These are phyloP conservation scores for Remersonia thermophila DNA, from an alignment of 2,329 filamentous ascomycete species.

Conservation along the genomic window DNA sequence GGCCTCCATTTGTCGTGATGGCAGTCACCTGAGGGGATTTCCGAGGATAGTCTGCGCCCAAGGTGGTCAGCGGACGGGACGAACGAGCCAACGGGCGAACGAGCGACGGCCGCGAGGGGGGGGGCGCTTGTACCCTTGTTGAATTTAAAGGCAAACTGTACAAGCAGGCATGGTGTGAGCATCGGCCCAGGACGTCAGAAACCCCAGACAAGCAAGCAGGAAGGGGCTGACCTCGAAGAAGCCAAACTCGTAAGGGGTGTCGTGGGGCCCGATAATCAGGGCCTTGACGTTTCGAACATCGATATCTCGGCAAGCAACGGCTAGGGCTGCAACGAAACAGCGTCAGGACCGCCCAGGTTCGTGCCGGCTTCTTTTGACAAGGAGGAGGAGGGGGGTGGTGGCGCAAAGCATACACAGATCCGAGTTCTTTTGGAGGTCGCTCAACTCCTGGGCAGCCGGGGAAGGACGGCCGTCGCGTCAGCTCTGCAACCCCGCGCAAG, in stretches of 20 bases:
- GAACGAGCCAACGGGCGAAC: slow-evolving; percentile 2
- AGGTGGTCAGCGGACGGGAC: neutral
- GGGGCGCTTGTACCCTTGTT: slow-evolving; percentile 46
- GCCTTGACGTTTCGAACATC: slow-evolving; percentile 83
- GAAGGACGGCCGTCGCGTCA: slow-evolving; percentile 16
- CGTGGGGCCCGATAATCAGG: slow-evolving; percentile 81
- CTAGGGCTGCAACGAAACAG: slow-evolving; percentile 47
- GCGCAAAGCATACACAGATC: slow-evolving; percentile 71
- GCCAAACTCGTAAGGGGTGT: slow-evolving; percentile 92
- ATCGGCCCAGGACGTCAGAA: no score
- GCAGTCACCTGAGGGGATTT: slow-evolving; percentile 51
- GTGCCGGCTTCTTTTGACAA: no score
- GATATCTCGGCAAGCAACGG: slow-evolving; percentile 73
- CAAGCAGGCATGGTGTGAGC: neutral
- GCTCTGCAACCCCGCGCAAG: slow-evolving; percentile 22
- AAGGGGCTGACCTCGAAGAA: slow-evolving; percentile 67
- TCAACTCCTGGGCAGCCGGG: slow-evolving; percentile 52
- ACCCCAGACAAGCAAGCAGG: slow-evolving; percentile 23
- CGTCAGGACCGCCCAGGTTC: slow-evolving; percentile 14
- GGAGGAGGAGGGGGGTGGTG: neutral
- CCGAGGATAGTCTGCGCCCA: slow-evolving; percentile 63
- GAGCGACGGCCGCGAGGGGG: neutral
- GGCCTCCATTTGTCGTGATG: slow-evolving; percentile 77
- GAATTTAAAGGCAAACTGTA: slow-evolving; percentile 64
- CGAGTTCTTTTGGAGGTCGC: slow-evolving; percentile 68